These are phyloP conservation scores for Neurospora sp. DNA, from an alignment of 495 filamentous ascomycete species.

Conservation along the genomic window DNA sequence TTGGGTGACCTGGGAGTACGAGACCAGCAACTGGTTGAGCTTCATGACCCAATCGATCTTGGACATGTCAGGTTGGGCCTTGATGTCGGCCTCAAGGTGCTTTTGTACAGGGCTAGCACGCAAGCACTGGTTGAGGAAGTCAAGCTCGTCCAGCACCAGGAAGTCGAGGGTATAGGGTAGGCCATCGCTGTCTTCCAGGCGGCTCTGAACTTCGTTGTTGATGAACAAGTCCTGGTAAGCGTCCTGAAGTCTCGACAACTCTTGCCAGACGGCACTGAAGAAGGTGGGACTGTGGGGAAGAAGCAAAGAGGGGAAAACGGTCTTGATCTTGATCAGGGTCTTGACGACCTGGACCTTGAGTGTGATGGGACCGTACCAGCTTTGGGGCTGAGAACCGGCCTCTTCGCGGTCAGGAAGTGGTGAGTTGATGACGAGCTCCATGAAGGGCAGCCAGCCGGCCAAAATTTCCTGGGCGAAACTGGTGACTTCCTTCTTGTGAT, in stretches of 20 bases:
- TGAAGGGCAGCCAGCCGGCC: conserved; percentile 77
- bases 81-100: conserved; percentile 66
- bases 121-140: conserved; percentile 81
- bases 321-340: conserved; percentile 82
- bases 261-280: conserved; percentile 80
- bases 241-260: conserved; percentile 59
- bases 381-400: conserved; percentile 29
- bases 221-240: conserved; percentile 77
- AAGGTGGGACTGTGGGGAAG: conserved; percentile 65
- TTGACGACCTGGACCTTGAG: conserved; percentile 87
- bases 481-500: conserved; percentile 74
- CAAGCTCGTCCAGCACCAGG: conserved; percentile 82
- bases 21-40: conserved; percentile 68
- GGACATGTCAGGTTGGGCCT: conserved; percentile 42
- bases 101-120: conserved; percentile 75
- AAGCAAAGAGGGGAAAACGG: conserved; percentile 72
- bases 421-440: conserved; percentile 59
- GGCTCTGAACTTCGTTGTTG: conserved; percentile 70
- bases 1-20: conserved; percentile 81
- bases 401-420: conserved; percentile 49
- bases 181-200: conserved; percentile 80
- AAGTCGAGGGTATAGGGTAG: conserved; percentile 95
- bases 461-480: conserved; percentile 80
- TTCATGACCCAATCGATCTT: conserved; percentile 67
- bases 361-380: conserved; percentile 69